Evolutionary conservation across 768 basidiomycete genomes (phyloP).

Genomic region (Russula compacta): DNA sequence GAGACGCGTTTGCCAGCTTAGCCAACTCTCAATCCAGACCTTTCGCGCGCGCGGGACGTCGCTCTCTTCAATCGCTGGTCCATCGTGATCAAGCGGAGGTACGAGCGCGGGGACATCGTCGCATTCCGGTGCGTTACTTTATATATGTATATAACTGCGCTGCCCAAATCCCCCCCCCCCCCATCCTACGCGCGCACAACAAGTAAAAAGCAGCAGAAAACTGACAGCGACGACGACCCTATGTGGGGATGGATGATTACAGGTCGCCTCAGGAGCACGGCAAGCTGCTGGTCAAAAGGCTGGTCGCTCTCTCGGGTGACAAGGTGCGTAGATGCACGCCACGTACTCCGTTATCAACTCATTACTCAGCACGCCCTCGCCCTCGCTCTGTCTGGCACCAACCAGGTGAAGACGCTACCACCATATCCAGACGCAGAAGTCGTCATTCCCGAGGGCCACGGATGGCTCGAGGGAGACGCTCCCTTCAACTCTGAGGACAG

Average conservation of each 20-base stretch:
- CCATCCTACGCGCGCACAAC: neutral
- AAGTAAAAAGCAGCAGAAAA: no score
- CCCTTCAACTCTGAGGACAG: constrained; percentile 21
- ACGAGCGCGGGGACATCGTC: constrained; percentile 18
- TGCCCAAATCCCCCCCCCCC: neutral
- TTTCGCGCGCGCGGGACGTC: constrained; percentile 14
- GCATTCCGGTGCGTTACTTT: constrained; percentile 10
- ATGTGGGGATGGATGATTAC: neutral
- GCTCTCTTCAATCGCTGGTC: constrained; percentile 18
- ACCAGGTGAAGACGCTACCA: constrained; percentile 20
- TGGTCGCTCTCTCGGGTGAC: constrained; percentile 19
- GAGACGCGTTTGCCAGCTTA: constrained; percentile 8
- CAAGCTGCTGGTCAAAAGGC: constrained; percentile 14
- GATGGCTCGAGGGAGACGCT: constrained; percentile 19
- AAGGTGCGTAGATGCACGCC: neutral
- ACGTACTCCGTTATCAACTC: neutral
- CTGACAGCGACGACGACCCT: neutral
- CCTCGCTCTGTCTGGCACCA: neutral
- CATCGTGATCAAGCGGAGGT: constrained; percentile 2
- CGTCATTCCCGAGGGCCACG: constrained; percentile 10
- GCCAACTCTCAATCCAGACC: constrained; percentile 19
- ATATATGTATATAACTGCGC: neutral
- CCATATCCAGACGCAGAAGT: constrained; percentile 17
- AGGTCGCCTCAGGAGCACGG: constrained; percentile 16
- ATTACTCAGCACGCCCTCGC: neutral